Conservation (phyloP, 805 yeast species). For the Schwanniomyces vanrijiae region DNA sequence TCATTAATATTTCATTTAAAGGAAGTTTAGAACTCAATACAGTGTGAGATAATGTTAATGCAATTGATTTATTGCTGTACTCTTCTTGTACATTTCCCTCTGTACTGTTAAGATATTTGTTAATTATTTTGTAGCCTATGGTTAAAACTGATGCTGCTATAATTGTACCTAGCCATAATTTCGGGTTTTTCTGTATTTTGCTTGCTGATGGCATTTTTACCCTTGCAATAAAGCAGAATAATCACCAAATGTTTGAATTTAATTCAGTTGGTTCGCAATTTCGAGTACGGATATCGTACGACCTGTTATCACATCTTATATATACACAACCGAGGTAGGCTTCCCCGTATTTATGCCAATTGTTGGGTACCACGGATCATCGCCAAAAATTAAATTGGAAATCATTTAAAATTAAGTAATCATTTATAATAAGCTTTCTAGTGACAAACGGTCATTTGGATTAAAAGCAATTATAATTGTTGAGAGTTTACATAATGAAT, state of each 20-base stretch:
- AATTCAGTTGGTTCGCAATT: not conserved
- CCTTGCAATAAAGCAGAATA: not conserved
- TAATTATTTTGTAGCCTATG: constrained; percentile 32
- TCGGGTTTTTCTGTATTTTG: constrained; percentile 22
- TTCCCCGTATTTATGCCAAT: not conserved
- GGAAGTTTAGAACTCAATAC: constrained; percentile 38
- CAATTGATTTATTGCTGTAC: constrained; percentile 35
- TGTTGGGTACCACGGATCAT: not conserved
- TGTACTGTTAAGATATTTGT: constrained; percentile 8
- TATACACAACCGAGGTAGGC: not conserved
- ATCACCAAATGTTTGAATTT: not conserved
- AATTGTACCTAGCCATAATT: constrained; percentile 31
- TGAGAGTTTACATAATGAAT: not conserved
- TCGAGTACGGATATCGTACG: not conserved
- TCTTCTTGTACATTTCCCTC: constrained; percentile 3
- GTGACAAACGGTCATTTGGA: not conserved
- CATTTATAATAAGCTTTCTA: not conserved
- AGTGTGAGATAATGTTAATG: constrained; percentile 42
- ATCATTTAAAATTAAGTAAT: not conserved
- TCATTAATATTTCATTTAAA: constrained; percentile 35
- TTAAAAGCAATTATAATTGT: not conserved
- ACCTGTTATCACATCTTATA: not conserved
- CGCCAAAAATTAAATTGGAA: not conserved
- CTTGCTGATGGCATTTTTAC: constrained; percentile 1
- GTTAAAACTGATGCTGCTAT: constrained; percentile 36